phyloP scores from a whole-genome alignment of 768 basidiomycete genomes.

The Mycena alexandri region DNA sequence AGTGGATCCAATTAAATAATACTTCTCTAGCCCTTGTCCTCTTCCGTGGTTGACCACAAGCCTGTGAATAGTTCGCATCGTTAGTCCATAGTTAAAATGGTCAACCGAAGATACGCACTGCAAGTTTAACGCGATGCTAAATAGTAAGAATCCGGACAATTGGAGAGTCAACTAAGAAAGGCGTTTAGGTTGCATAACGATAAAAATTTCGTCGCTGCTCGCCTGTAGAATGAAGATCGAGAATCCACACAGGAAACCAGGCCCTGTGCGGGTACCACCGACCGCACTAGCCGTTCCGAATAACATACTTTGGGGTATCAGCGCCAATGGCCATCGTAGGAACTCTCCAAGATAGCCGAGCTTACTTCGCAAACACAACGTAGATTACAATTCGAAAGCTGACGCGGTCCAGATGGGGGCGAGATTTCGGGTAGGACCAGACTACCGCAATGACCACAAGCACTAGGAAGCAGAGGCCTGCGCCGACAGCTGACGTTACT shows the following conservation, averaged over 20 bases:
- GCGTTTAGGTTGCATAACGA: not conserved
- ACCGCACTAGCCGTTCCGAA: slow-evolving; percentile 40
- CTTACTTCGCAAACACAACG: slow-evolving; percentile 40
- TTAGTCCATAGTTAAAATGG: not conserved
- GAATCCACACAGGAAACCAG: slow-evolving; percentile 37
- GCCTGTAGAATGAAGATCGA: slow-evolving; percentile 40
- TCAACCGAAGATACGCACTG: slow-evolving; percentile 29
- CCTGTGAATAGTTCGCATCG: slow-evolving; percentile 19
- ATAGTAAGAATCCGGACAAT: slow-evolving; percentile 40
- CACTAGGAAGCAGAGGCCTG: slow-evolving; percentile 37
- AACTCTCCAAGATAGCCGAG: not conserved
- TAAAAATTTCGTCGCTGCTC: not conserved
- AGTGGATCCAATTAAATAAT: slow-evolving; percentile 34
- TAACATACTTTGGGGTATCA: slow-evolving; percentile 36
- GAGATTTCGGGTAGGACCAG: slow-evolving; percentile 24
- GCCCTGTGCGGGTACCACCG: slow-evolving; percentile 34
- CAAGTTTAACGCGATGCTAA: slow-evolving; percentile 42
- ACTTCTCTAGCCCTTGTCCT: slow-evolving; percentile 39
- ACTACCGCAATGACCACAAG: slow-evolving; percentile 36
- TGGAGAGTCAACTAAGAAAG: slow-evolving; percentile 35
- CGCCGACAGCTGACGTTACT: slow-evolving; percentile 26
- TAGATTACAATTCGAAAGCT: slow-evolving; percentile 40
- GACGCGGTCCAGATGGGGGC: slow-evolving; percentile 39
- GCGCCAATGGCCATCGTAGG: not conserved
- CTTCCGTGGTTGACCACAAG: slow-evolving; percentile 39